These are phyloP conservation scores for Fusarium vanettenii DNA, from an alignment of 2,329 filamentous ascomycete genomes.

Conservation along the genomic window DNA sequence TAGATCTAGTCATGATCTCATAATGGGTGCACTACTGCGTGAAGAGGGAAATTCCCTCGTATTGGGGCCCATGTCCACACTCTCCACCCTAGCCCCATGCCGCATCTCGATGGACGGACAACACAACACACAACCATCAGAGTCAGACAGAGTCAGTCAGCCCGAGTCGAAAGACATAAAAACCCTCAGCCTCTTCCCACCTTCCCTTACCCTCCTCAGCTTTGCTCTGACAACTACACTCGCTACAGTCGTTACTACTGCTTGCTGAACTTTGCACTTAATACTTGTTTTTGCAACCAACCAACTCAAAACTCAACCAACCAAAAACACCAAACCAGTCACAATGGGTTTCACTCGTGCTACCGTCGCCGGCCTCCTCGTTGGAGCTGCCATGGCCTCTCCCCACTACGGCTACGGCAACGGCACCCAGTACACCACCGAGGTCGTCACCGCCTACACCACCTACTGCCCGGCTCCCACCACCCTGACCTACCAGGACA, in stretches of 20 bases:
- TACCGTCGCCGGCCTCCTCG: constrained; percentile 30
- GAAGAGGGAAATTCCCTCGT: constrained; percentile 29
- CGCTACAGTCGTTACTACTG: constrained; percentile 31
- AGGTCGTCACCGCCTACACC: constrained; percentile 40
- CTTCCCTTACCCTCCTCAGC: neutral
- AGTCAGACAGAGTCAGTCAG: neutral
- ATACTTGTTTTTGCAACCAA: constrained; percentile 10
- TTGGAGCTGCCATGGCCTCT: constrained; percentile 26
- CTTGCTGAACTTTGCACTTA: constrained; percentile 21
- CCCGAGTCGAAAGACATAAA: constrained; percentile 10
- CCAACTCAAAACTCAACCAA: neutral
- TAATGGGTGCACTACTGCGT: constrained; percentile 23
- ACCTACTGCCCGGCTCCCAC: constrained; percentile 55
- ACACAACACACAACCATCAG: neutral
- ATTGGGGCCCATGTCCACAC: constrained; percentile 5
- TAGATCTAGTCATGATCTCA: constrained; percentile 25
- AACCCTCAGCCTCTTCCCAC: constrained; percentile 16
- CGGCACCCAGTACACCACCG: constrained; percentile 6
- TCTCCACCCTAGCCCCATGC: neutral
- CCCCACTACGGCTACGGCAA: constrained; percentile 3
- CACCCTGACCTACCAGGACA: constrained; percentile 57
- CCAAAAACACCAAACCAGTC: neutral
- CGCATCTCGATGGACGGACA: constrained; percentile 3
- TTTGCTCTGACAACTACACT: constrained; percentile 27
- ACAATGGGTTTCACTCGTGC: constrained; percentile 30